Evolutionary conservation across 805 yeast genomes (phyloP).

Genomic region (Candida caryicola): DNA sequence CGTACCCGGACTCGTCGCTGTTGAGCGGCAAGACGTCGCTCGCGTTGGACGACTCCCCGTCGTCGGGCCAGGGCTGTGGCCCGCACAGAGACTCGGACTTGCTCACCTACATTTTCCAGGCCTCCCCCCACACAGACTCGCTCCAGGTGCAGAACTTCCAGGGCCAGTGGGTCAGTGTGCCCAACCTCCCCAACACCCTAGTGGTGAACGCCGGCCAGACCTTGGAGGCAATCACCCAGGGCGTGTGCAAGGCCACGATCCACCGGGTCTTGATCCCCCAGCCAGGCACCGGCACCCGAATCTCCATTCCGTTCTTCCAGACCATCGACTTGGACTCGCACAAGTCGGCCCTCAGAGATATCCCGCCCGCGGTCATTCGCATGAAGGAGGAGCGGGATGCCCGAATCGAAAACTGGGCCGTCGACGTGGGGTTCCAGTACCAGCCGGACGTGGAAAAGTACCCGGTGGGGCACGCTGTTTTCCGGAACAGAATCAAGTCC

Average conservation of each 20-base stretch:
- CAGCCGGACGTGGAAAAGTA: slow-evolving; percentile 32
- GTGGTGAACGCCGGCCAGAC: slow-evolving; percentile 64
- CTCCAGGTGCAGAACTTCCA: slow-evolving; percentile 54
- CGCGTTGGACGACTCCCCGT: slow-evolving; percentile 27
- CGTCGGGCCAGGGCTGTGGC: slow-evolving; percentile 51
- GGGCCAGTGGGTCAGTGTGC: slow-evolving; percentile 57
- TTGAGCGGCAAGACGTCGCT: slow-evolving; percentile 20
- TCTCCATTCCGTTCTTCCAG: slow-evolving; percentile 49
- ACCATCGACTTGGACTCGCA: slow-evolving; percentile 41
- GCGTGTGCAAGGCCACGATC: slow-evolving; percentile 58
- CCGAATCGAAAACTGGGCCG: slow-evolving; percentile 34
- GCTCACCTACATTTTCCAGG: slow-evolving; percentile 59
- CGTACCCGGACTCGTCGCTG: slow-evolving; percentile 48
- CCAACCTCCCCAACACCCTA: slow-evolving; percentile 45
- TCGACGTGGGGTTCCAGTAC: slow-evolving; percentile 40
- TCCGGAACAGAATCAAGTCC: slow-evolving; percentile 43
- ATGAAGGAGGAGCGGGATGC: slow-evolving; percentile 36
- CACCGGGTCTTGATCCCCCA: slow-evolving; percentile 51
- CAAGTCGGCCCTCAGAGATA: slow-evolving; percentile 26
- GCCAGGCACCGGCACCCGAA: slow-evolving; percentile 37
- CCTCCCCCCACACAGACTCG: slow-evolving; percentile 45
- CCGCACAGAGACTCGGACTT: slow-evolving; percentile 69
- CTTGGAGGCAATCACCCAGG: slow-evolving; percentile 56
- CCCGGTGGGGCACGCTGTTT: slow-evolving; percentile 48
- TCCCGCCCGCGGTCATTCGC: slow-evolving; percentile 27